phyloP scores from a whole-genome alignment of 2,329 filamentous ascomycete species.

The Teratosphaeria destructans region DNA sequence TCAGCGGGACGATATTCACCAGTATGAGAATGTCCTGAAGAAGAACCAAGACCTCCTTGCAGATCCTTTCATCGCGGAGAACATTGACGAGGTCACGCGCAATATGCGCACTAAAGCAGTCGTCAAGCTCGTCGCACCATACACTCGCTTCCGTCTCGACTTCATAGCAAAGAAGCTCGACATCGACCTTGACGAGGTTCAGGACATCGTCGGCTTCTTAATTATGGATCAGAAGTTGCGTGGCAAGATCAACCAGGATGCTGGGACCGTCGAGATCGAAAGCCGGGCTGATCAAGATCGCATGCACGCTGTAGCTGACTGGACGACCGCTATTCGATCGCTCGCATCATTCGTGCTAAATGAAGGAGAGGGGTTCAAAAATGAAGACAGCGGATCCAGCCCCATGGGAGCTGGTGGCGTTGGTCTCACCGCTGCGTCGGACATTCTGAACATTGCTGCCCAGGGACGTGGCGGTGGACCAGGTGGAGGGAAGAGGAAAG shows the following conservation, averaged over 20 bases:
- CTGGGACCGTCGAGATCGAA: constrained; percentile 71
- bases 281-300: constrained; percentile 64
- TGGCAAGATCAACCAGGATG: constrained; percentile 81
- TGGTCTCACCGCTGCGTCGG: constrained; percentile 5
- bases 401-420: constrained; percentile 3
- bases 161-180: constrained; percentile 85
- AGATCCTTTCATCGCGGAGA: constrained; percentile 94
- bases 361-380: constrained; percentile 62
- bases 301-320: constrained; percentile 59
- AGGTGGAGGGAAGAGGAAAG: neutral
- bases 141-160: constrained; percentile 77
- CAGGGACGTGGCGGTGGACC: neutral
- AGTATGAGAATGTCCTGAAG: constrained; percentile 78
- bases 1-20: constrained; percentile 86
- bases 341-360: constrained; percentile 65
- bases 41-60: constrained; percentile 80
- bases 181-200: constrained; percentile 75
- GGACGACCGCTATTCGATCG: constrained; percentile 58
- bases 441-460: neutral
- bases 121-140: constrained; percentile 84
- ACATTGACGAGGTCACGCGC: constrained; percentile 96
- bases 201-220: constrained; percentile 90
- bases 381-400: constrained; percentile 28
- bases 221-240: constrained; percentile 83
- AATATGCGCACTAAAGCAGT: constrained; percentile 97